A percentile compares a stretch with the other conserved stretches of the same genome.
phyloP scores from a whole-genome alignment of 2,329 filamentous ascomycete genomes.

The Zasmidium angulare region DNA sequence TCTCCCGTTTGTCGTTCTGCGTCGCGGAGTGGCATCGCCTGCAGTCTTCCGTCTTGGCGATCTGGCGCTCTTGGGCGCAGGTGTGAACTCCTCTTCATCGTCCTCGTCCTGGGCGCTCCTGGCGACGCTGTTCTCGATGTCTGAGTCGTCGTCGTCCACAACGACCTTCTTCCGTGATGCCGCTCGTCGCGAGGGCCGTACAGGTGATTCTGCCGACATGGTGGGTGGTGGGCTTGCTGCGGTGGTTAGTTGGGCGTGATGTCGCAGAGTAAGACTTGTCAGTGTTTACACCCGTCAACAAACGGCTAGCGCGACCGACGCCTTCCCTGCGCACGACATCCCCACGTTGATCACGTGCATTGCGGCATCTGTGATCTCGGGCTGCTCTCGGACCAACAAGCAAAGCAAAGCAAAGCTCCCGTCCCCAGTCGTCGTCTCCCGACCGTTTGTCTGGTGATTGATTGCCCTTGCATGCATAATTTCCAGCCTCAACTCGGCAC shows the following conservation, averaged over 20 bases:
- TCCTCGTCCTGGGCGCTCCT: conserved; percentile 55
- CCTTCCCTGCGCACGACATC: not conserved
- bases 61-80: conserved; percentile 62
- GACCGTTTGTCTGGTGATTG: no score
- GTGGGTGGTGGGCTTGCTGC: conserved; percentile 7
- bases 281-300: conserved; percentile 6
- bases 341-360: not conserved
- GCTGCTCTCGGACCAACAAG: not conserved
- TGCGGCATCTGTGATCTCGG: not conserved
- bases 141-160: conserved; percentile 71
- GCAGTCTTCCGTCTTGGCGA: conserved; percentile 55
- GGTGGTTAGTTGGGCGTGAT: conserved; percentile 6
- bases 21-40: conserved; percentile 48
- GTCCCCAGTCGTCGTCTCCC: no score
- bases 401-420: not conserved
- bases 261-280: not conserved
- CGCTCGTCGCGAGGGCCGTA: conserved; percentile 60
- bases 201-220: conserved; percentile 33
- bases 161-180: conserved; percentile 69
- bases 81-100: conserved; percentile 78
- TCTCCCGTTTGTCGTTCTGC: conserved; percentile 41
- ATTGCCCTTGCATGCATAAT: not conserved
- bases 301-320: conserved; percentile 2
- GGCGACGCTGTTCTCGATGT: conserved; percentile 59
- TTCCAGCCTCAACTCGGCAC: not conserved